These are phyloP conservation scores for Atalantia buxifolia DNA, from an alignment of 345 rosid species.

Conservation along the genomic window DNA sequence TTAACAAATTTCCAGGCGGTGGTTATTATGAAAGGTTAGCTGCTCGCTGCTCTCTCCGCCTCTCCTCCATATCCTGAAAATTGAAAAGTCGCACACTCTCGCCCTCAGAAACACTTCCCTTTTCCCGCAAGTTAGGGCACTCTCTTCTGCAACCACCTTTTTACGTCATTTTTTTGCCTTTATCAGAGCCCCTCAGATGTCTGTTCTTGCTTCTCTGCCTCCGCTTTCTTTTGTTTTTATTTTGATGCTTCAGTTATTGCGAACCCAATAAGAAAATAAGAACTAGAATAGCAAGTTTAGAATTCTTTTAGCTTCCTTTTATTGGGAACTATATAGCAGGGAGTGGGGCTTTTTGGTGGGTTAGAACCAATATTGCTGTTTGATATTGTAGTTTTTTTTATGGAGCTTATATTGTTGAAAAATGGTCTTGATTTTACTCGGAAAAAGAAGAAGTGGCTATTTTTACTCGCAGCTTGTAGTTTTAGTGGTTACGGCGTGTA, in stretches of 20 bases:
- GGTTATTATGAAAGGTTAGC: background rate
- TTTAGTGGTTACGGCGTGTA: conserved; percentile 49
- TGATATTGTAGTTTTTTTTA: conserved; percentile 11
- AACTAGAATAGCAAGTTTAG: background rate
- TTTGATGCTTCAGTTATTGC: background rate
- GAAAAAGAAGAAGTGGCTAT: conserved; percentile 57
- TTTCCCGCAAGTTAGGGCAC: conserved; percentile 21
- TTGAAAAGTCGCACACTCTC: too few relatives aligned
- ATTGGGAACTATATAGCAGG: background rate
- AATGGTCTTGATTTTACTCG: conserved; percentile 41
- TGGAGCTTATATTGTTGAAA: conserved; percentile 51
- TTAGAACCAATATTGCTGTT: background rate
- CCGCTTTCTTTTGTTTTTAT: background rate
- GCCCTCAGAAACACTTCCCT: background rate
- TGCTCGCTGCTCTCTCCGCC: conserved; percentile 5
- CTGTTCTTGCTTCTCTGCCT: conserved; percentile 1
- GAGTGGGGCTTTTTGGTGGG: background rate
- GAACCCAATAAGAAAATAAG: background rate
- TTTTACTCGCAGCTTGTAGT: conserved; percentile 35
- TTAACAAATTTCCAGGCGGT: conserved; percentile 7
- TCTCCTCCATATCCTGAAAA: background rate
- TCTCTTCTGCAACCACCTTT: conserved; percentile 23
- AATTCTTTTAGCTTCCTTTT: background rate
- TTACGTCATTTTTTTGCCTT: conserved; percentile 7
- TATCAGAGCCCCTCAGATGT: background rate